Evolutionary conservation across 768 basidiomycete species (phyloP).

Genomic region (Leccinum ochraceum): DNA sequence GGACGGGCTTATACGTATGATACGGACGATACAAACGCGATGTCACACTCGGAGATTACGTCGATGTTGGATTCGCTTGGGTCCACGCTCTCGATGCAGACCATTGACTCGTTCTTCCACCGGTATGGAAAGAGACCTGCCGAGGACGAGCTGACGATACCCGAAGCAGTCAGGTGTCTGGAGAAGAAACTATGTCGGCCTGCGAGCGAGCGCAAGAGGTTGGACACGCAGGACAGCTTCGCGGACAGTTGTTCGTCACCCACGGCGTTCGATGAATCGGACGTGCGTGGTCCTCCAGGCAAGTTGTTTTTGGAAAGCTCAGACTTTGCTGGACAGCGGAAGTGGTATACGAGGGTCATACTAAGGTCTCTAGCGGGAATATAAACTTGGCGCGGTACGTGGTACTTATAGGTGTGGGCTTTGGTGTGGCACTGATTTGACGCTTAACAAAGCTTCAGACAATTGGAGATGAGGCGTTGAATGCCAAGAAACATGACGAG

Average conservation of each 20-base stretch:
- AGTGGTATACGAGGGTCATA: too few relatives aligned
- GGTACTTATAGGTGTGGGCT: too few relatives aligned
- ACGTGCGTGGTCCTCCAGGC: slow-evolving; percentile 29
- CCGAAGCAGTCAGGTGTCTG: slow-evolving; percentile 81
- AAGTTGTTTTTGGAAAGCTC: slow-evolving; percentile 52
- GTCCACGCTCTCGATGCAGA: slow-evolving; percentile 80
- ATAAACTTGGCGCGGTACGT: too few relatives aligned
- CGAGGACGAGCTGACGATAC: slow-evolving; percentile 71
- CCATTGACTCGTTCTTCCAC: slow-evolving; percentile 81
- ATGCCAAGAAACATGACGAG: too few relatives aligned
- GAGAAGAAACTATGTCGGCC: slow-evolving; percentile 83
- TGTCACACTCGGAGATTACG: slow-evolving; percentile 85
- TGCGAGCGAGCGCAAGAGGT: slow-evolving; percentile 63
- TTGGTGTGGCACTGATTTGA: too few relatives aligned
- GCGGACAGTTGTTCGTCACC: slow-evolving; percentile 50
- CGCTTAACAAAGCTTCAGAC: too few relatives aligned
- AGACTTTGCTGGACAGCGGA: slow-evolving; percentile 57
- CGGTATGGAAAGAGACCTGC: slow-evolving; percentile 62
- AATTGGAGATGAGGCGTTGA: too few relatives aligned
- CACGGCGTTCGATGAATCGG: slow-evolving; percentile 48
- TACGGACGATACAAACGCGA: slow-evolving; percentile 63
- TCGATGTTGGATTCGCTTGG: slow-evolving; percentile 97
- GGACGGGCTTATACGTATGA: slow-evolving; percentile 43
- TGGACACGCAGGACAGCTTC: slow-evolving; percentile 49
- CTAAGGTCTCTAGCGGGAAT: too few relatives aligned